Conservation (phyloP, 495 filamentous ascomycete species). For the Pseudomonodictys pantanalensis region DNA sequence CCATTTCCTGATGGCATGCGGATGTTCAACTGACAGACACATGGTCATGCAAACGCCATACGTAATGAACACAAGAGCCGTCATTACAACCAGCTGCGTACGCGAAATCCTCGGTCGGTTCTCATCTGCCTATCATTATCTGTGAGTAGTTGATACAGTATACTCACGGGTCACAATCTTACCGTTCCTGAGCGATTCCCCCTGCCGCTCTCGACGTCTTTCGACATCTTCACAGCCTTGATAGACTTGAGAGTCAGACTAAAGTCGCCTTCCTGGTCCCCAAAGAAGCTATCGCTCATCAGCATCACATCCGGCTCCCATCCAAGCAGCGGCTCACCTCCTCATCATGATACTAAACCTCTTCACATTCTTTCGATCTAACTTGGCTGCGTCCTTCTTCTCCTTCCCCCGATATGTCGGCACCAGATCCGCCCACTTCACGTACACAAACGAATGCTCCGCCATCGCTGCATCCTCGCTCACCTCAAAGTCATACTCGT, state of each 20-base stretch:
- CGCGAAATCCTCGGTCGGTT: too few relatives aligned
- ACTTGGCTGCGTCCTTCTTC: conserved; percentile 50
- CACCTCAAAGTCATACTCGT: conserved; percentile 53
- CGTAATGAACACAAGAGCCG: too few relatives aligned
- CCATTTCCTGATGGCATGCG: too few relatives aligned
- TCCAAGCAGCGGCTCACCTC: conserved; percentile 51
- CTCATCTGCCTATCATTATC: too few relatives aligned
- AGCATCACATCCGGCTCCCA: not conserved
- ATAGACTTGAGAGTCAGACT: conserved; percentile 49
- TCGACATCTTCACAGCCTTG: conserved; percentile 4
- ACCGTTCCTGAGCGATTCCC: too few relatives aligned
- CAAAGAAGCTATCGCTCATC: conserved; percentile 56
- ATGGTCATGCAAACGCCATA: too few relatives aligned
- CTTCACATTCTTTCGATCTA: conserved; percentile 59
- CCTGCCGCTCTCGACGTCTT: conserved; percentile 11
- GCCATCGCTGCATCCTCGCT: conserved; percentile 14
- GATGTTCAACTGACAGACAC: too few relatives aligned
- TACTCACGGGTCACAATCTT: too few relatives aligned
- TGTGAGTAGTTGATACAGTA: too few relatives aligned
- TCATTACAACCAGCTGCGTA: too few relatives aligned
- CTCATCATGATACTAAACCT: conserved; percentile 72
- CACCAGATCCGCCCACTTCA: conserved; percentile 61
- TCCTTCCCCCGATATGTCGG: conserved; percentile 70
- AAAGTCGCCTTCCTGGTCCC: conserved; percentile 68
- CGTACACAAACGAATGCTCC: conserved; percentile 40